Evolutionary conservation across 169 alveolate species (phyloP), one percentile per base, ranked within the genome.

Genomic region (Babesia divergens): DNA sequence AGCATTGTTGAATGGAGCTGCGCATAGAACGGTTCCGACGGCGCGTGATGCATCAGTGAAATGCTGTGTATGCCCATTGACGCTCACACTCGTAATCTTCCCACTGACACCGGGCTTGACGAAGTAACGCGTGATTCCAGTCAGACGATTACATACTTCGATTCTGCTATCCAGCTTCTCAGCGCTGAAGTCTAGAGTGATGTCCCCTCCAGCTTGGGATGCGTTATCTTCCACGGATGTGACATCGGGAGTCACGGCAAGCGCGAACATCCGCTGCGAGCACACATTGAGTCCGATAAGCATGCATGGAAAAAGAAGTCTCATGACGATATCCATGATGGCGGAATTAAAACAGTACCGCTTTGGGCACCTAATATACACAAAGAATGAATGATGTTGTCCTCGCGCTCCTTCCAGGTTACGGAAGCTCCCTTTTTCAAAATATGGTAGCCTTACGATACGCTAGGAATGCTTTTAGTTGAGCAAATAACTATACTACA

Each of bases 1-100:
- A 24, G 32, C 35, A 47, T 53, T 53, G 60, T 74, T 47, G 74
- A 74, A 74, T 2, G 84, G 84, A 5, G 84, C 44, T 9, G 74
- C 59, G 37, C 74, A 74, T 31, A 74, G 29, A 35, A 59, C 67
- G 2, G 32, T 52, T 6, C 62, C 68, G 14, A 60, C 54, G 29
- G 26, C 44, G 3, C 3, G 22, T 11, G 24, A 43, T 24, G 11
- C 16, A 16, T 40, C 47, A 13, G 16, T 16, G 47, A 40, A 40
- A n/a, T n/a, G n/a, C 26, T 20, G 29, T 6, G 16, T 29, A 51
- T 43, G 20, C 18, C 14, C 72, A 49, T 44, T 9, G 51, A 62
- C 13, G 29, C 24, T 29, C 13, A 62, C 38, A 14, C 60, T 47
- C 16, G 56, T 31, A 20, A 62, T 62, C 34, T 18, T 16, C 16